Evolutionary conservation across 2,329 filamentous ascomycete genomes (phyloP), one percentile per base, ranked within the genome.

Genomic region (Pyricularia sp.): DNA sequence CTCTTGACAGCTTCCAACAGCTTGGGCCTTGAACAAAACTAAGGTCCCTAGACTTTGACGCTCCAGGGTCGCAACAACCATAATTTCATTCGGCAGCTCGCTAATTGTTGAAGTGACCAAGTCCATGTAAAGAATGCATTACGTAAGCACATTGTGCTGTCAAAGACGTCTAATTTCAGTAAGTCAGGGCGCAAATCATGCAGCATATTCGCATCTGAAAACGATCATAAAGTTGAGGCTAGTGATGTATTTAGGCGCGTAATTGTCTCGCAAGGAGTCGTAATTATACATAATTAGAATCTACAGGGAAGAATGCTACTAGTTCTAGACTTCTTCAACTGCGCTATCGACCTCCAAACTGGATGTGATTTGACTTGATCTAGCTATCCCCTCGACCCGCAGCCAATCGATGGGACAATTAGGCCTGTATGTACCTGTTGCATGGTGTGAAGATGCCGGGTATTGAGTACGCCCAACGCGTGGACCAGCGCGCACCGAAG

Each of bases 271-370:
- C 19, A 67, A 66, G 66, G 65, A 70, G 70, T 71, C 70, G 65
- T 71, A 74, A 74, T 75, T 75, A 75, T 74, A 75, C 72, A 75
- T 72, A 73, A 75, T 70, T 71, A 73, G 70, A 75, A 74, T 74
- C 73, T 73, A 72, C 70, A 70, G 65, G 31, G 13, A 62, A 53
- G 24, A 67, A 70, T 69, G 66, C 68, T 68, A 71, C 70, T 71
- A 68, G 69, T 40, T n/a, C 16, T 60, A 60, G 57, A 28, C 57
- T 60, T 68, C 67, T 69, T 35, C 67, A 67, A 62, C 28, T 66
- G 65, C 66, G 62, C 64, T 59, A 28, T 59, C 55, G 28, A 59
- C 24, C 55, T 59, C 24, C 24, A 59, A 59, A 59, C 55, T 28
- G 28, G 55, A 59, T 8, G 26, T 26, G 3, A 59, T 59, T 28